Percentiles rank a stretch among this genome's conserved stretches.
phyloP scores from a whole-genome alignment of 1,139 yeast species.

The Hansenula anomala region DNA sequence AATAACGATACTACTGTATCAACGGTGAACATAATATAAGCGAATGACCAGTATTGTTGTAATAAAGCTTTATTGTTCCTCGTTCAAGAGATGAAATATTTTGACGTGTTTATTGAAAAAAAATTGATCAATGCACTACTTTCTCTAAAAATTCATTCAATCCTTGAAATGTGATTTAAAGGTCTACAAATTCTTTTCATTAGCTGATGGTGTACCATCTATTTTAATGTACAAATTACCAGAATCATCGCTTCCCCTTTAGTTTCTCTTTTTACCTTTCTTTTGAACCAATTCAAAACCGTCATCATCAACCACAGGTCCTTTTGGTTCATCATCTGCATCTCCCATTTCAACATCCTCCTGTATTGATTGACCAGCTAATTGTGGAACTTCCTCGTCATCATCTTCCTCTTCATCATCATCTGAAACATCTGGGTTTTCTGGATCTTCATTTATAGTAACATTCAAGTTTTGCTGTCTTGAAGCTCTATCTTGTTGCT shows the following conservation, averaged over 20 bases:
- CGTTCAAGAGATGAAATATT: neutral
- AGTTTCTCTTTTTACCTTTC: constrained; percentile 42
- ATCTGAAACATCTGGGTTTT: constrained; percentile 51
- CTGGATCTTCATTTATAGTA: constrained; percentile 49
- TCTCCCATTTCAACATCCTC: constrained; percentile 38
- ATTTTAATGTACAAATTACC: too few species aligned
- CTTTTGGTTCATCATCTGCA: constrained; percentile 20
- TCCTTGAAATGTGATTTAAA: neutral
- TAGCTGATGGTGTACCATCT: too few species aligned
- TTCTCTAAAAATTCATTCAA: too few species aligned
- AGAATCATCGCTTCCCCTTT: neutral
- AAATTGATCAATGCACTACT: constrained; percentile 1
- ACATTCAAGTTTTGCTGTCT: constrained; percentile 30
- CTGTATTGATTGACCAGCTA: constrained; percentile 13
- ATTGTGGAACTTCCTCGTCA: constrained; percentile 25
- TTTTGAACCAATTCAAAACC: constrained; percentile 86
- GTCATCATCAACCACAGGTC: constrained; percentile 83
- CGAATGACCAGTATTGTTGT: neutral
- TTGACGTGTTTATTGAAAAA: too few species aligned
- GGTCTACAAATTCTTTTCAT: too few species aligned
- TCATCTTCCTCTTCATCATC: constrained; percentile 39
- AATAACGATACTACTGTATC: neutral
- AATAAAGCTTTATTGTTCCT: too few species aligned
- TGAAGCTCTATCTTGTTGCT: constrained; percentile 34
- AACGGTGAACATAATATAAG: neutral